Percentiles rank a stretch among this genome's conserved stretches.
Evolutionary conservation across 257 asterid genomes (phyloP).

Genomic region (Solanum tacnaense): DNA sequence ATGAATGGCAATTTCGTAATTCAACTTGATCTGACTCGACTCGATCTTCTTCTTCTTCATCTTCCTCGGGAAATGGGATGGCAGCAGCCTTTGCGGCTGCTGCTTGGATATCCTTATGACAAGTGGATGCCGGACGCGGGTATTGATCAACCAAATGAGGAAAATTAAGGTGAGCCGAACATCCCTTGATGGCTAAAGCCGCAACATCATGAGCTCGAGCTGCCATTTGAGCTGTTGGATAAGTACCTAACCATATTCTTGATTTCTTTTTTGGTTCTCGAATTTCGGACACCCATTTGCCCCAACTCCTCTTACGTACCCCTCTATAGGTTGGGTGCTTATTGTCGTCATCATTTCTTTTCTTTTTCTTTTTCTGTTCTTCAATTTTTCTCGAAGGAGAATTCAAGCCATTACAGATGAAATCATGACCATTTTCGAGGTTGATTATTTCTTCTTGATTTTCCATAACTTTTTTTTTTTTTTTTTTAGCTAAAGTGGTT

Average conservation of each 20-base stretch:
- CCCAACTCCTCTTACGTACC: conserved; percentile 83
- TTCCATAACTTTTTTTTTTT: conserved; percentile 23
- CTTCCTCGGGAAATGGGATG: conserved; percentile 17
- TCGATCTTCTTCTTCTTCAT: conserved; percentile 8
- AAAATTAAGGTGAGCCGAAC: conserved; percentile 69
- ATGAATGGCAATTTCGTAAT: conserved; percentile 24
- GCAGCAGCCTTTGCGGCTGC: conserved; percentile 76
- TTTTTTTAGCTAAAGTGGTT: neutral
- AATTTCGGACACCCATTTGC: conserved; percentile 90
- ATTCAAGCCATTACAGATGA: neutral
- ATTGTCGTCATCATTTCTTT: conserved; percentile 1
- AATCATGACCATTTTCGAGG: neutral
- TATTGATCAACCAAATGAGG: conserved; percentile 51
- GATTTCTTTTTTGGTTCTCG: conserved; percentile 89
- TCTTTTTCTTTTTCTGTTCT: conserved; percentile 10
- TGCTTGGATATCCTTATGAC: conserved; percentile 76
- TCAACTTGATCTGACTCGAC: conserved; percentile 9
- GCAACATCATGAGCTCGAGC: conserved; percentile 96
- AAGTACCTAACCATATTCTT: conserved; percentile 89
- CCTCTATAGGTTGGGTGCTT: conserved; percentile 65
- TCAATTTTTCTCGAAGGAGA: conserved; percentile 2
- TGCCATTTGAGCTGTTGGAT: conserved; percentile 86
- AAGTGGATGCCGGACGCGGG: conserved; percentile 55
- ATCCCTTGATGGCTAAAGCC: conserved; percentile 76
- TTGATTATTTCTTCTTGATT: conserved; percentile 5